Evolutionary conservation across 345 rosid species (phyloP).

Genomic region (Syzygium jambos): DNA sequence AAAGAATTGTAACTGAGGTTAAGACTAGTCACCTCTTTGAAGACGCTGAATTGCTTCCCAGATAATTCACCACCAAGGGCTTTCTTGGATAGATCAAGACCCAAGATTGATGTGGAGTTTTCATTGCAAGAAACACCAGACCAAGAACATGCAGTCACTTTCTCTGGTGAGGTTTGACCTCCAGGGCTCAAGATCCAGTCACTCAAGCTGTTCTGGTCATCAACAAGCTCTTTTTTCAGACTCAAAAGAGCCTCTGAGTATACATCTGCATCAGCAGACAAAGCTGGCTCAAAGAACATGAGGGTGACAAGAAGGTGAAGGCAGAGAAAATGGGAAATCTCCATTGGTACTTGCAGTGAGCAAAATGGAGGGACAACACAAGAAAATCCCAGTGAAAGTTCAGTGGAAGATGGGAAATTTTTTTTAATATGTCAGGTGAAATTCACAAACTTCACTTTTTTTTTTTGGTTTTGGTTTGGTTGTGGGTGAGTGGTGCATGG

Average conservation of each 20-base stretch:
- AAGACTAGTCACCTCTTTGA: constrained; percentile 64
- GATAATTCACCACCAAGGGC: constrained; percentile 54
- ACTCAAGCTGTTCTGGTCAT: constrained; percentile 27
- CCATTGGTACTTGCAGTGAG: constrained; percentile 45
- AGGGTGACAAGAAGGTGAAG: constrained; percentile 17
- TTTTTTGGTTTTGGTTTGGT: neutral
- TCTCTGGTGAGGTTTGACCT: constrained; percentile 12
- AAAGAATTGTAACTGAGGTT: constrained; percentile 78
- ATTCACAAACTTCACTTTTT: neutral
- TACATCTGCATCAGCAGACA: constrained; percentile 45
- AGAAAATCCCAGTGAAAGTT: neutral
- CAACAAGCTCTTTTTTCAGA: constrained; percentile 62
- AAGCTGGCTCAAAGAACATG: constrained; percentile 5
- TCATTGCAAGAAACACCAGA: constrained; percentile 65
- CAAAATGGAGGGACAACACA: neutral
- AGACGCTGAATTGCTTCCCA: constrained; percentile 37
- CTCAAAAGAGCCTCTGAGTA: constrained; percentile 56
- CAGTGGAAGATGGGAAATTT: neutral
- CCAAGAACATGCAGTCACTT: constrained; percentile 64
- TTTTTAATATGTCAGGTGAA: neutral
- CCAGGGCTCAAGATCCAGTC: constrained; percentile 59
- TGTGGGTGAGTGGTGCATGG: constrained; percentile 43
- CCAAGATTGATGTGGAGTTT: constrained; percentile 44
- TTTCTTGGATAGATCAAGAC: constrained; percentile 54
- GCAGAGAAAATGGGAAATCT: constrained; percentile 26